Percentiles rank a stretch among this genome's conserved stretches.
These are phyloP conservation scores for Aspergillus ruber DNA, from an alignment of 2,329 filamentous ascomycete genomes.

Conservation along the genomic window DNA sequence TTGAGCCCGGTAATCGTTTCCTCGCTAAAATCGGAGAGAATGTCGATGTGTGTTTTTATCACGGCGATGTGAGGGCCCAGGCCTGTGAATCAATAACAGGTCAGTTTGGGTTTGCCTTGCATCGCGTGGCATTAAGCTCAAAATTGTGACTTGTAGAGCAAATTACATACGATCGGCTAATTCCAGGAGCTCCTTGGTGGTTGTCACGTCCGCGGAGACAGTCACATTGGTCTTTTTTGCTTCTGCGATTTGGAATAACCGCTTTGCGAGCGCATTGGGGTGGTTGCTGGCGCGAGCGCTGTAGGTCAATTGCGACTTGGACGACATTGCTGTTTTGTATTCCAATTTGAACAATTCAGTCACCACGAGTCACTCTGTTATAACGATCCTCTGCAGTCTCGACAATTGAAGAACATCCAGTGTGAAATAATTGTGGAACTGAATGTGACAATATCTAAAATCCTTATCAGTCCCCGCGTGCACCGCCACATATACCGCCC, in stretches of 20 bases:
- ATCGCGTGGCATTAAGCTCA: background rate
- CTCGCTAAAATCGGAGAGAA: slow-evolving; percentile 42
- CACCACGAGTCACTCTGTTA: too few relatives aligned
- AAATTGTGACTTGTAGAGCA: background rate
- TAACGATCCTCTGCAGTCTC: too few relatives aligned
- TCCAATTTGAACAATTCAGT: background rate
- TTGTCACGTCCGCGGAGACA: slow-evolving; percentile 45
- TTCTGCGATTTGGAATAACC: slow-evolving; percentile 41
- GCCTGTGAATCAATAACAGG: slow-evolving; percentile 19
- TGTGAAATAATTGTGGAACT: background rate
- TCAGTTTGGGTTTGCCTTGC: background rate
- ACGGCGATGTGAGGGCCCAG: slow-evolving; percentile 48
- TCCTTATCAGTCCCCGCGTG: too few relatives aligned
- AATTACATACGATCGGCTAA: slow-evolving; percentile 40
- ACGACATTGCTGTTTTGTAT: slow-evolving; percentile 32
- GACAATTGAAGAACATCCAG: background rate
- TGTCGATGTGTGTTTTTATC: slow-evolving; percentile 49
- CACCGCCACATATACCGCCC: too few relatives aligned
- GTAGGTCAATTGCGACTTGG: slow-evolving; percentile 37
- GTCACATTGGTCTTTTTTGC: slow-evolving; percentile 44
- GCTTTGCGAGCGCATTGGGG: slow-evolving; percentile 37
- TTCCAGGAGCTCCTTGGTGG: slow-evolving; percentile 40
- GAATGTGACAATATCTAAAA: background rate
- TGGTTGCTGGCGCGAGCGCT: slow-evolving; percentile 34
- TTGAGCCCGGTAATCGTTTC: slow-evolving; percentile 39